phyloP scores from a whole-genome alignment of 257 asterid genomes.

The Pogostemon cablin region DNA sequence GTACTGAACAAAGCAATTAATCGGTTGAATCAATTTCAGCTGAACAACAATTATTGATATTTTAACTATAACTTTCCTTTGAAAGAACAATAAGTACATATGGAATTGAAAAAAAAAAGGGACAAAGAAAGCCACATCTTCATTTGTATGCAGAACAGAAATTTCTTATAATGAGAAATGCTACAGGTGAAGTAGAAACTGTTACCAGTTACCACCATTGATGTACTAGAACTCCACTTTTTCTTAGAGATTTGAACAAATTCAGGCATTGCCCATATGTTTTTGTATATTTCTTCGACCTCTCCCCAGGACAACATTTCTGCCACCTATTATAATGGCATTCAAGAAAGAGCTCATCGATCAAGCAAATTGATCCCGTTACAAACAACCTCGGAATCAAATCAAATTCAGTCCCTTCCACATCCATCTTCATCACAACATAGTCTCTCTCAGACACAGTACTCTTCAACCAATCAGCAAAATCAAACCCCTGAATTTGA shows the following conservation, averaged over 20 bases:
- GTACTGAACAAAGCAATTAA: slow-evolving; percentile 15
- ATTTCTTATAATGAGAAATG: slow-evolving; percentile 17
- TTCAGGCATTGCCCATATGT: slow-evolving; percentile 89
- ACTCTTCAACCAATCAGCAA: slow-evolving; percentile 87
- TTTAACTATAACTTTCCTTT: slow-evolving; percentile 35
- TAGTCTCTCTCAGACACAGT: slow-evolving; percentile 70
- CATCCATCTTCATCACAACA: slow-evolving; percentile 98
- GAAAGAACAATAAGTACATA: slow-evolving; percentile 37
- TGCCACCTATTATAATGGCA: slow-evolving; percentile 99
- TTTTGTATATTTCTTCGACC: slow-evolving; percentile 70
- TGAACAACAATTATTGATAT: slow-evolving; percentile 27
- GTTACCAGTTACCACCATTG: slow-evolving; percentile 86
- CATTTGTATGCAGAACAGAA: slow-evolving; percentile 36
- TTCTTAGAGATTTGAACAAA: slow-evolving; percentile 72
- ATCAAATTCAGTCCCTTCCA: slow-evolving; percentile 96
- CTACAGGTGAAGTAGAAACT: slow-evolving; percentile 30
- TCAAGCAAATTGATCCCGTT: slow-evolving; percentile 86
- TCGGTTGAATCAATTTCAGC: neutral
- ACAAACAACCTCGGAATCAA: slow-evolving; percentile 82
- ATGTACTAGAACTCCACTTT: slow-evolving; percentile 92
- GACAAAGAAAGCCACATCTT: slow-evolving; percentile 29
- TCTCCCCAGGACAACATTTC: slow-evolving; percentile 94
- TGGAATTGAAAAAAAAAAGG: slow-evolving; percentile 23
- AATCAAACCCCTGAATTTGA: slow-evolving; percentile 86
- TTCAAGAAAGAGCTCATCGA: slow-evolving; percentile 91